Conservation (phyloP, 208 protist species). For the Wallacemonas sp. region DNA sequence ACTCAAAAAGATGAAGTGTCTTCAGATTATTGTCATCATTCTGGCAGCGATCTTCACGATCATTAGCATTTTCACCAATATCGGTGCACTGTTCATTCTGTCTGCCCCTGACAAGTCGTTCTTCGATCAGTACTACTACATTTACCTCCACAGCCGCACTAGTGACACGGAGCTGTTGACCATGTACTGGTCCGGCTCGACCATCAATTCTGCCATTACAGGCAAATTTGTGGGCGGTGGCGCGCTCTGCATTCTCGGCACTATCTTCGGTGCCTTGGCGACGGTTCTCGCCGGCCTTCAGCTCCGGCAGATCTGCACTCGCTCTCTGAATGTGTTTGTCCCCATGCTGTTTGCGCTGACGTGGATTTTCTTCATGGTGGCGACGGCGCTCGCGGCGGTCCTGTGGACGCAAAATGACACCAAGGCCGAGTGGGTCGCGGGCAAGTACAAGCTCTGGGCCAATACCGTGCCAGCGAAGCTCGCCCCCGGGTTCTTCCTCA, state of each 20-base stretch:
- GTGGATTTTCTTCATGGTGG: neutral
- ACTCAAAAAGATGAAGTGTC: no score
- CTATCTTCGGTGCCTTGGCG: neutral
- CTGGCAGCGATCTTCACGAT: neutral
- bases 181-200: neutral
- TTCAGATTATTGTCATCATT: neutral
- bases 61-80: constrained; percentile 5
- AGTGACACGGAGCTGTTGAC: neutral
- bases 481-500: neutral
- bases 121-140: constrained; percentile 11
- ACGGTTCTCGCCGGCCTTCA: neutral
- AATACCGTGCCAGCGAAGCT: neutral
- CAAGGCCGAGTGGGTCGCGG: neutral
- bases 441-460: neutral
- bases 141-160: neutral
- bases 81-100: neutral
- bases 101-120: neutral
- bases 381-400: constrained; percentile 9
- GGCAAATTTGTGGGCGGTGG: constrained; percentile 9
- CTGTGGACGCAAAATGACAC: neutral
- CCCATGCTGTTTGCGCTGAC: neutral
- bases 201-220: neutral
- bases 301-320: neutral
- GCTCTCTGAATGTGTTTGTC: neutral
- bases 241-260: constrained; percentile 6